Base-by-base conservation (phyloP, 2,329 filamentous ascomycete species). In the Tolypocladium guangdongense region DNA sequence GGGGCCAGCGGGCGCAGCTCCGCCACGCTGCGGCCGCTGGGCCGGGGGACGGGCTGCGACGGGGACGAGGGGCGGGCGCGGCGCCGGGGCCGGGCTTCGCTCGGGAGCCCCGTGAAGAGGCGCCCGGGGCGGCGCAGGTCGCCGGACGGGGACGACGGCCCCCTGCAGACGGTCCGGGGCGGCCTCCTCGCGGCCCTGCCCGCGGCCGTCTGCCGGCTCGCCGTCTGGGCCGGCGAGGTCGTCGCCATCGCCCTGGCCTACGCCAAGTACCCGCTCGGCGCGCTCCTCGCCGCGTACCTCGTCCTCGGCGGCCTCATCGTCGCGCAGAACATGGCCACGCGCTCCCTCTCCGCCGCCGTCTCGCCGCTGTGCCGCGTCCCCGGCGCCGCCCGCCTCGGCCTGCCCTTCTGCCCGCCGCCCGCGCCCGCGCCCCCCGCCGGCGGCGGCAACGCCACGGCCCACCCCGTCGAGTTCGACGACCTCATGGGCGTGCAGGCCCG, bases 401-500 rank as follows among this genome's bases (percentile, higher is more conserved):
- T 90, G 1, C 78, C 86, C 0, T 86, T 88, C 60, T 91, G 87
- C 58, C 68, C 72, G 6, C 60, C 61, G 50, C 56, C 57, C 39
- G 63, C 22, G 2, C 14, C 24, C 16, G 4, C 14, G n/a, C 18
- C 22, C 39, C 45, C 38, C 11, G 30, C 52, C 24, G 36, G 49
- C 30, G 8, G 41, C 30, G 30, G 62, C 14, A 41, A 27, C 48
- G 55, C 61, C 7, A 67, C 53, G 14, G 58, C 59, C 56, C 37
- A 61, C 24, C 67, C 66, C 5, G 72, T 84, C 46, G 84, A 90
- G 61, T 92, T 92, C 59, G 84, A 89, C 57, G 80, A 84, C 49
- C 76, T 95, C 24, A 86, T 93, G 74, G 76, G 76, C 20, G 80
- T 87, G 1, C 88, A 95, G 66, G 74, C 80, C n/a, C 78, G 83